Base-by-base conservation (phyloP, 208 protist genomes). In the Leishmania lainsoni region DNA sequence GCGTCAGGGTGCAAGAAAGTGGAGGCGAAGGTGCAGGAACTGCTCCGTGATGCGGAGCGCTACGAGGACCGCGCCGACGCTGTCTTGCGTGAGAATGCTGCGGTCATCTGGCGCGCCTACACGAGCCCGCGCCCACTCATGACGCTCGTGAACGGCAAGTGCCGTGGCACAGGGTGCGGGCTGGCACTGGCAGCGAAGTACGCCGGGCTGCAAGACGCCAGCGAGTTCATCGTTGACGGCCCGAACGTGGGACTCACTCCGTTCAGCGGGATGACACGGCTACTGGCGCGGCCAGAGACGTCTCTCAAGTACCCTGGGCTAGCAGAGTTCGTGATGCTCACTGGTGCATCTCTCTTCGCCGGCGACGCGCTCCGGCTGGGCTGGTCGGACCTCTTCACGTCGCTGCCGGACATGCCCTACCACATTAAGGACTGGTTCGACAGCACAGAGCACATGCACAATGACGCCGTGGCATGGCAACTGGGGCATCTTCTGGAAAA, bases 401-500 rank as follows among this genome's bases (percentile, higher is more conserved):
- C 87, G 35, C 80, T 97, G 52, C 90, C 92, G 49, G 93, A 98
- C 83, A 93, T 96, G 86, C 90, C 90, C 66, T 96, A 95, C 80
- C 92, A 98, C 87, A 95, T 98, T 81, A 95, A 97, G 78, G 92
- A 97, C 63, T 98, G 95, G 95, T 98, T 98, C 82, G 87, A 98
- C 85, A 87, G 76, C 69, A 91, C 89, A 48, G 95, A 98, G 83
- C 94, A 97, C 84, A 97, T 98, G 93, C 94, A 97, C 81, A 96
- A 97, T 78, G 96, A 98, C 91, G 94, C 94, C 48, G 87, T 98
- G 76, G 92, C 93, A 29, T 97, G 94, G 96, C 95, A 98, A 85
- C 88, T 98, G 26, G 95, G 95, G 20, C 93, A 98, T 45, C 81
- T 98, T 71, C 86, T 98, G 26, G 92, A 97, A 79, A 92, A 88